A percentile compares a stretch with the other conserved stretches of the same genome.
phyloP scores from a whole-genome alignment of 2,329 filamentous ascomycete genomes.

The Pseudocercospora eumusae region DNA sequence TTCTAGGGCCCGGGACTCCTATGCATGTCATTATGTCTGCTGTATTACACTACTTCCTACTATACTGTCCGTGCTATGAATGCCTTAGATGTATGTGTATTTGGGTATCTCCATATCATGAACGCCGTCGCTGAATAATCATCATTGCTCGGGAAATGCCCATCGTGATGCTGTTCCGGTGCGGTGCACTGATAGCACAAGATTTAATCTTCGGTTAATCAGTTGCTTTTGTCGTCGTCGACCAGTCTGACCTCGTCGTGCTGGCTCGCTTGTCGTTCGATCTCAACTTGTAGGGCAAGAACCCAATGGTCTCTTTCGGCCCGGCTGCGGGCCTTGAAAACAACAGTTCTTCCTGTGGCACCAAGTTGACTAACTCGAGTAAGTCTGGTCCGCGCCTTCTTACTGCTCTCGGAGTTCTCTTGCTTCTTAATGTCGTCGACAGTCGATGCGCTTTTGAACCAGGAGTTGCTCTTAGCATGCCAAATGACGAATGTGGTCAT shows the following conservation, averaged over 20 bases:
- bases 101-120: conserved; percentile 3
- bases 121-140: conserved; percentile 4
- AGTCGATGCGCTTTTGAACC: conserved; percentile 49
- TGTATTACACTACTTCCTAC: conserved; percentile 4
- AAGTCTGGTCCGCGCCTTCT: conserved; percentile 44
- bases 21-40: neutral
- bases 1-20: too few species aligned
- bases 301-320: conserved; percentile 70
- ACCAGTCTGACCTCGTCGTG: conserved; percentile 54
- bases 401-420: conserved; percentile 14
- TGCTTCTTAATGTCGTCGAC: conserved; percentile 36
- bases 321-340: conserved; percentile 65
- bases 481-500: conserved; percentile 69
- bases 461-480: conserved; percentile 60
- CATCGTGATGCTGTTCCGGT: neutral
- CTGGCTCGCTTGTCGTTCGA: conserved; percentile 58
- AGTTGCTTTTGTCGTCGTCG: conserved; percentile 12
- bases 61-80: neutral
- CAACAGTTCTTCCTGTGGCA: conserved; percentile 61
- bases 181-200: neutral
- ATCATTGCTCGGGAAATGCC: conserved; percentile 2
- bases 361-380: conserved; percentile 64
- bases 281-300: conserved; percentile 64
- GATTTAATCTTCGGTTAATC: neutral
- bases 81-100: neutral